Evolutionary conservation across 495 filamentous ascomycete genomes (phyloP), one percentile per base, ranked within the genome.

Genomic region (Pyronema domesticum): DNA sequence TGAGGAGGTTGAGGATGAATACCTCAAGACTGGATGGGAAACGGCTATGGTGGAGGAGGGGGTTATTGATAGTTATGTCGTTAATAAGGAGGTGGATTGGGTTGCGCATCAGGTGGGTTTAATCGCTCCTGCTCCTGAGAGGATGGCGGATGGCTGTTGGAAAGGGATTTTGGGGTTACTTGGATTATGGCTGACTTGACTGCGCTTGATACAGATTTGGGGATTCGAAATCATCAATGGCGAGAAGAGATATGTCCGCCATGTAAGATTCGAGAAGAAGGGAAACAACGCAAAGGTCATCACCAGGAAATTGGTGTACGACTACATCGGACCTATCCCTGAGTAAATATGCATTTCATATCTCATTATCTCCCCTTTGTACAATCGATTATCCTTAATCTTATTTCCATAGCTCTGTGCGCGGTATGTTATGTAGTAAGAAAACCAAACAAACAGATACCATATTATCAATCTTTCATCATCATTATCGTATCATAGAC

Each of bases 271-370:
- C 8, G 46, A 67, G 84, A 55, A 80, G 80, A 45, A 69, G 85
- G 44, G 74, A 80, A 14, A 73, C 82, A 37, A 71, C 65, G 69
- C 69, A 0, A 70, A 81, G 68, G 72, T 73, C 56, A 73, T 80
- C 54, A 69, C 74, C 63, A 75, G 80, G 37, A 76, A 77, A 66
- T 69, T 95, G 65, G 79, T 94, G 8, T 95, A 93, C 66, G 76
- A 85, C 59, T 93, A 60, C 53, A 37, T 53, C 45, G 37, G 23
- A 9, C 34, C 57, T 11, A 11, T 35, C 3, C 36, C 35, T 17
- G 39, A 1, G 39, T 43, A 43, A 17, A 43, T 43, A n/a, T 43
- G 39, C 23, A 30, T 30, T 30, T 30, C 23, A 30, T 30, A 30
- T 30, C 23, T 30, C 23, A 30, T 30, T 30, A 30, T 30, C 5